Conservation (phyloP, 179 eudicot genomes). For the Gypsophila paniculata region DNA sequence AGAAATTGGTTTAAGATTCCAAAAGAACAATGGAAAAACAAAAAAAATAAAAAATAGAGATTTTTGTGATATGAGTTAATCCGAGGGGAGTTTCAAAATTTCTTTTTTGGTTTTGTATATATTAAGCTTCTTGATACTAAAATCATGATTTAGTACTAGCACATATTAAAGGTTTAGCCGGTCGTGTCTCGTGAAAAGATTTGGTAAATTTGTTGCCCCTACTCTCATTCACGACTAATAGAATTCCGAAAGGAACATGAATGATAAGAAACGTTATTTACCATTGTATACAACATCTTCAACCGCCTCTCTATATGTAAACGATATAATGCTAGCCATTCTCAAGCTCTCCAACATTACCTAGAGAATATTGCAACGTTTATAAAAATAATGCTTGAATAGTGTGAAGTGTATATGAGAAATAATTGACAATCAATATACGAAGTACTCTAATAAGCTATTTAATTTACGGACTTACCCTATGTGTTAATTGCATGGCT, state of each 20-base stretch:
- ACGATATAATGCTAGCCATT: slow-evolving; percentile 59
- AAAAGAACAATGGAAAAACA: too few relatives aligned
- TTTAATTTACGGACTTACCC: slow-evolving; percentile 36
- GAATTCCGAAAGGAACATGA: too few relatives aligned
- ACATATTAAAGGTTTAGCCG: too few relatives aligned
- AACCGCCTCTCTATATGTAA: slow-evolving; percentile 50
- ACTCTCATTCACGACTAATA: too few relatives aligned
- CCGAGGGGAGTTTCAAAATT: too few relatives aligned
- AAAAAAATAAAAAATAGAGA: neutral
- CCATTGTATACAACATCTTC: slow-evolving; percentile 51
- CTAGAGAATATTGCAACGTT: slow-evolving; percentile 21
- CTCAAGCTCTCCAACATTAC: slow-evolving; percentile 50
- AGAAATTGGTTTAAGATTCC: neutral
- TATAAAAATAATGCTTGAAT: neutral
- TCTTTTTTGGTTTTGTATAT: too few relatives aligned
- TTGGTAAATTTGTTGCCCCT: too few relatives aligned
- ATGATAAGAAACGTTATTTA: slow-evolving; percentile 11
- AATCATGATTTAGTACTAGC: too few relatives aligned
- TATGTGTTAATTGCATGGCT: slow-evolving; percentile 61
- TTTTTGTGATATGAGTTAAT: too few relatives aligned
- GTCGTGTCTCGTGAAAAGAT: too few relatives aligned
- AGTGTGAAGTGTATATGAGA: neutral
- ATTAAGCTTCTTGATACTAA: too few relatives aligned
- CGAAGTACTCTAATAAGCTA: neutral
- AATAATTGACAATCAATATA: neutral